phyloP scores from a whole-genome alignment of 1,139 yeast species.

The Yamadazyma songkhlaensis region DNA sequence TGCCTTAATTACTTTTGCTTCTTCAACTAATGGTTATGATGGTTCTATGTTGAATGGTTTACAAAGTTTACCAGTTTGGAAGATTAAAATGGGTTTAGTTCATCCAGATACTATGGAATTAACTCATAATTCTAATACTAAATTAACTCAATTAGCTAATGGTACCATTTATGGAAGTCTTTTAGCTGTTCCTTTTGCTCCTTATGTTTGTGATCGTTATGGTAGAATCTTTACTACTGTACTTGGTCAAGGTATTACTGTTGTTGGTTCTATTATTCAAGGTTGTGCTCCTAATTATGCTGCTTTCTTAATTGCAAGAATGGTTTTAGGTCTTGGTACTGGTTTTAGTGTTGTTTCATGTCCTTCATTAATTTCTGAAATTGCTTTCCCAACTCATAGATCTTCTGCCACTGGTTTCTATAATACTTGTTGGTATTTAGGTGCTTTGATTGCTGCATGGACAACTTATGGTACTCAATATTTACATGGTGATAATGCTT shows the following conservation, averaged over 20 bases:
- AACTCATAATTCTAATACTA: slow-evolving; percentile 35
- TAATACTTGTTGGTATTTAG: slow-evolving; percentile 51
- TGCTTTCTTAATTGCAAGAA: slow-evolving; percentile 35
- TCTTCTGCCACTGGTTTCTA: slow-evolving; percentile 43
- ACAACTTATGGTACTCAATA: slow-evolving; percentile 46
- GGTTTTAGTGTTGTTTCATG: slow-evolving; percentile 37
- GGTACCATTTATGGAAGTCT: slow-evolving; percentile 25
- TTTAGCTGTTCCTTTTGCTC: slow-evolving; percentile 15
- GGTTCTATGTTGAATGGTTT: slow-evolving; percentile 52
- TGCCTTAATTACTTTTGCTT: slow-evolving; percentile 33
- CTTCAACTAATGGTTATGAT: slow-evolving; percentile 51
- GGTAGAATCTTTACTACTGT: slow-evolving; percentile 35
- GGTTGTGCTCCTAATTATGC: slow-evolving; percentile 38
- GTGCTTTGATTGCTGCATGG: slow-evolving; percentile 57
- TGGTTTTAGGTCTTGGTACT: slow-evolving; percentile 41
- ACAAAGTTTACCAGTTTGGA: slow-evolving; percentile 42
- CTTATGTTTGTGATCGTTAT: slow-evolving; percentile 22
- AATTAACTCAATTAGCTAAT: slow-evolving; percentile 44
- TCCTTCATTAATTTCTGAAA: slow-evolving; percentile 35
- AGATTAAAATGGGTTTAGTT: slow-evolving; percentile 24
- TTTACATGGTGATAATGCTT: slow-evolving; percentile 17
- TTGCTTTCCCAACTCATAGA: slow-evolving; percentile 49
- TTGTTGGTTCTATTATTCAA: slow-evolving; percentile 42
- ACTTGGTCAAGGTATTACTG: slow-evolving; percentile 23
- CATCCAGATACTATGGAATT: slow-evolving; percentile 4